These are phyloP conservation scores for Nasturtium officinale DNA, from an alignment of 345 rosid genomes.

Conservation along the genomic window DNA sequence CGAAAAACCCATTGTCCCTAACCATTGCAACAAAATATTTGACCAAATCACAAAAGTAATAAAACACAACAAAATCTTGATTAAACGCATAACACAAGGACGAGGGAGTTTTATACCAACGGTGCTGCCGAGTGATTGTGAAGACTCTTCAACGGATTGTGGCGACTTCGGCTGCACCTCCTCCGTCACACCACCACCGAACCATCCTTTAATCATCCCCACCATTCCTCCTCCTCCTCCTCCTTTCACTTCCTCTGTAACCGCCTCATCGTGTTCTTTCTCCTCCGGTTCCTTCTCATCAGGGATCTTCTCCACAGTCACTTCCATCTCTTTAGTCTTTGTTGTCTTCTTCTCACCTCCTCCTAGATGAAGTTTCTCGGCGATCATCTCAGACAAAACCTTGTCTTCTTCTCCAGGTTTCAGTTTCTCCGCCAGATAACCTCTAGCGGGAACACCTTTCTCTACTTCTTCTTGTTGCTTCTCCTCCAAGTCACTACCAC, in stretches of 20 bases:
- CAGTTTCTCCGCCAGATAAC: conserved; percentile 57
- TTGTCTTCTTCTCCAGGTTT: conserved; percentile 71
- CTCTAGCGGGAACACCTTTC: conserved; percentile 47
- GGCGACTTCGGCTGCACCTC: conserved; percentile 35
- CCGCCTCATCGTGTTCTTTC: conserved; percentile 38
- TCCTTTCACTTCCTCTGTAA: conserved; percentile 29
- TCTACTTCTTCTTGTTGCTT: conserved; percentile 36
- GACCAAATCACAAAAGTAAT: neutral
- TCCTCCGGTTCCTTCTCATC: conserved; percentile 28
- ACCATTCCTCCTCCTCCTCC: conserved; percentile 48
- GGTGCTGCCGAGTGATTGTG: conserved; percentile 34
- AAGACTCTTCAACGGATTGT: conserved; percentile 8
- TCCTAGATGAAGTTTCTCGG: conserved; percentile 45
- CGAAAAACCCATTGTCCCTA: conserved; percentile 27
- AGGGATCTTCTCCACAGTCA: conserved; percentile 33
- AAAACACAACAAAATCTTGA: neutral
- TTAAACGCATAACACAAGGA: neutral
- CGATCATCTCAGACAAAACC: conserved; percentile 57
- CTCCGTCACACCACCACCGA: conserved; percentile 39
- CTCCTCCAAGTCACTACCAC: conserved; percentile 20
- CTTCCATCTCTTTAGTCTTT: conserved; percentile 53
- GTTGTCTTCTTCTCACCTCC: conserved; percentile 36
- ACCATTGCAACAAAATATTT: conserved; percentile 8
- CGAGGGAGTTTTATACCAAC: conserved; percentile 23
- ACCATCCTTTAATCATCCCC: conserved; percentile 59